Evolutionary conservation across 495 filamentous ascomycete genomes (phyloP), one percentile per base, ranked within the genome.

Genomic region (Tuber calosporum): DNA sequence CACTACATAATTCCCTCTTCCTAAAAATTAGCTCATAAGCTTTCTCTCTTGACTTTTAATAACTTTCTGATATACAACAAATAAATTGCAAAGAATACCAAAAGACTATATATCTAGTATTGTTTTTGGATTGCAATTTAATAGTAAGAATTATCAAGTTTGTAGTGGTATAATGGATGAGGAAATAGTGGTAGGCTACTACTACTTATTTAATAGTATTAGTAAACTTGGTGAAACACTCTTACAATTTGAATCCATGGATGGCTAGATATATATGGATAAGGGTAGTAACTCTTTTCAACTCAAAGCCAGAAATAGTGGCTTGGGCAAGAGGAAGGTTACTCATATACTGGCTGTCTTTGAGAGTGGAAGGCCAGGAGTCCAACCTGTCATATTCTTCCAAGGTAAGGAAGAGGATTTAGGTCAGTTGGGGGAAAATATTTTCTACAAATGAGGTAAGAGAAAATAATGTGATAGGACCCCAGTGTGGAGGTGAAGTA

Each of bases 241-340:
- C n/a, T 5, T 69, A 1, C 66, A 66, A 2, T 75, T 75, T 42
- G 70, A 75, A 41, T 69, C 66, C 5, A 26, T 75, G 0, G 22
- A 69, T 69, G 69, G 74, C 15, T 66, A 69, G 68, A 75, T 70
- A 40, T 75, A 75, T 45, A 66, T n/a, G 2, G n/a, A 72, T 20
- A 75, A 75, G 72, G 39, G 74, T 8, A 73, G 66, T 17, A 41
- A 69, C n/a, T 67, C 73, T 30, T 66, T 75, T 2, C 67, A 72
- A 19, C 34, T 72, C 1, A 75, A 75, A 45, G 67, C 9, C 37
- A 41, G 30, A n/a, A 26, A 34, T 34, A 72, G 70, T 66, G 34
- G 70, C 38, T 75, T 70, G 42, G 66, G 69, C 43, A 72, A 75
- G 68, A 9, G 42, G 69, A 41, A 75, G 43, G 70, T 34, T 36